phyloP scores from a whole-genome alignment of 108 stramenopile species.

The Bacterosira constricta region DNA sequence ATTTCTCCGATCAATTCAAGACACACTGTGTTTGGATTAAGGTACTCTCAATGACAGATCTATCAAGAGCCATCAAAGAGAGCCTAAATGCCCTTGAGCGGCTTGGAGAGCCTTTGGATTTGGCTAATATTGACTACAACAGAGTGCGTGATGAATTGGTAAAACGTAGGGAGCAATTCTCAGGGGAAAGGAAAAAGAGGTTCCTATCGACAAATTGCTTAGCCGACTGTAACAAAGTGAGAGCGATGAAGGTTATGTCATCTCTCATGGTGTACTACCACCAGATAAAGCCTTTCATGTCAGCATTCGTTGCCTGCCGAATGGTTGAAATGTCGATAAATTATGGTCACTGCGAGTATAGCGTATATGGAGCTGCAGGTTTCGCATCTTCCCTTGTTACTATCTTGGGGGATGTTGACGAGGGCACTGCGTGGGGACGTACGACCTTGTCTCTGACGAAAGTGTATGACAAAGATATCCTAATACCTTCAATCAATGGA shows the following conservation, averaged over 20 bases:
- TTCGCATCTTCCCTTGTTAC: constrained; percentile 12
- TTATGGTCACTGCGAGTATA: constrained; percentile 24
- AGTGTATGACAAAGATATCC: constrained; percentile 1
- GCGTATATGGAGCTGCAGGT: constrained; percentile 7
- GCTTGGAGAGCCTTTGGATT: constrained; percentile 31
- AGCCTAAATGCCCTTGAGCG: constrained; percentile 8
- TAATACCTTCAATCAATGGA: constrained; percentile 5
- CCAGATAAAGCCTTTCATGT: background rate
- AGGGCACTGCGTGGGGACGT: constrained; percentile 20
- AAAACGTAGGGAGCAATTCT: constrained; percentile 1
- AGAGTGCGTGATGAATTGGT: constrained; percentile 13
- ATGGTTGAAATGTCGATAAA: constrained; percentile 33
- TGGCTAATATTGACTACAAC: constrained; percentile 5
- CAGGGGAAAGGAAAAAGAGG: constrained; percentile 2
- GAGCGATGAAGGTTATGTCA: constrained; percentile 22
- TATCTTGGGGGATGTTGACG: constrained; percentile 21
- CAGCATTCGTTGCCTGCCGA: constrained; percentile 4
- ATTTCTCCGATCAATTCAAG: constrained; percentile 24
- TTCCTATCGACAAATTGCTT: constrained; percentile 18
- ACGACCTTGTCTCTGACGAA: constrained; percentile 16
- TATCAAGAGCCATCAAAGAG: constrained; percentile 19
- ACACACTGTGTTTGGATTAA: constrained; percentile 24
- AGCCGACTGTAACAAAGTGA: constrained; percentile 10
- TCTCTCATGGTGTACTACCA: constrained; percentile 10
- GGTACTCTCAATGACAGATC: background rate